These are phyloP conservation scores for Serpula lacrymans DNA, from an alignment of 768 basidiomycete genomes.

Conservation along the genomic window DNA sequence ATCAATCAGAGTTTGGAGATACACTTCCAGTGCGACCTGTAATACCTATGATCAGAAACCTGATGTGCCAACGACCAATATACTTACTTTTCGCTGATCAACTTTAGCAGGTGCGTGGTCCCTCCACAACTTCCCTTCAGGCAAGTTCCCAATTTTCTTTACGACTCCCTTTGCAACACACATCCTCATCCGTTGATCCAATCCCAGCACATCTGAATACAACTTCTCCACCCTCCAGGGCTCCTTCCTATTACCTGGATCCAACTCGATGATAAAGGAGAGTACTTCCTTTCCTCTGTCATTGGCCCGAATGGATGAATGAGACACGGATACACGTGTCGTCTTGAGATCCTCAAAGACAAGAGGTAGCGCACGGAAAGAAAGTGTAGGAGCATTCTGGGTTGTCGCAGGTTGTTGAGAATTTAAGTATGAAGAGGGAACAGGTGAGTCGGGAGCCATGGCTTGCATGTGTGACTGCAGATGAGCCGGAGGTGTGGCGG, in stretches of 20 bases:
- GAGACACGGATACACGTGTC: conserved; percentile 68
- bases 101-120: conserved; percentile 97
- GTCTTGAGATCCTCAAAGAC: conserved; percentile 68
- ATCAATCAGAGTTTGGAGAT: conserved; percentile 78
- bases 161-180: conserved; percentile 56
- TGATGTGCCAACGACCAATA: conserved; percentile 6
- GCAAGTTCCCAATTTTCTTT: conserved; percentile 78
- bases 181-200: conserved; percentile 75
- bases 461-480: conserved; percentile 21
- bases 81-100: conserved; percentile 87
- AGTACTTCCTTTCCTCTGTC: conserved; percentile 90
- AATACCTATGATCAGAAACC: conserved; percentile 10
- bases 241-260: conserved; percentile 68
- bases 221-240: conserved; percentile 88
- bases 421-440: conserved; percentile 27
- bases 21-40: conserved; percentile 76
- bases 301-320: conserved; percentile 84
- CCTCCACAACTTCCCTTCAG: conserved; percentile 93
- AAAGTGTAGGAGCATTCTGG: conserved; percentile 30
- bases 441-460: conserved; percentile 26
- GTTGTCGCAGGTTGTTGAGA: conserved; percentile 18
- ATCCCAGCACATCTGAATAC: conserved; percentile 86
- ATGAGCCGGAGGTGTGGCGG: conserved; percentile 17
- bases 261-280: conserved; percentile 78
- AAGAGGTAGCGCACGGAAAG: conserved; percentile 72